Evolutionary conservation across 2,329 filamentous ascomycete species (phyloP), one percentile per base, ranked within the genome.

Genomic region (Gaeumannomyces sp.): DNA sequence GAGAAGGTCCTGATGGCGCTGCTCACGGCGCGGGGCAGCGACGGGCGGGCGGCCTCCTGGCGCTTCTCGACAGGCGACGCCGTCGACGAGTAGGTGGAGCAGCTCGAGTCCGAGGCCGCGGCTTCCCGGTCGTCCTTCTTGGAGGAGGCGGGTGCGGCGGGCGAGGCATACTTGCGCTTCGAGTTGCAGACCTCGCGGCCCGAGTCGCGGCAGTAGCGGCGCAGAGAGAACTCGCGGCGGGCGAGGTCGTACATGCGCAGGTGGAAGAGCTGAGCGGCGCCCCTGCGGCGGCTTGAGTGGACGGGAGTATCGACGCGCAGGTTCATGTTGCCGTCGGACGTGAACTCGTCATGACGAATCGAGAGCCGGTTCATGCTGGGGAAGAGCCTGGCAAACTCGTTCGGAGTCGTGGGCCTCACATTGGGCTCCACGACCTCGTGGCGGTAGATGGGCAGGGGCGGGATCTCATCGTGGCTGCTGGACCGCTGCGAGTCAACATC

Each of bases 271-370:
- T 89, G 85, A 6, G 88, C 91, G n/a, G 61, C 35, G 14, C 29
- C 31, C 71, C 90, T 85, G 70, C 87, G 86, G 68, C 87, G 85
- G 68, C 85, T 85, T 57, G 84, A 84, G 31, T 83, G 82, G 60
- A 91, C 85, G 68, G 90, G 81, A 7, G 92, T 94, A 74, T 97
- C 93, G 66, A 98, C 83, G 38, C 93, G 89, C 65, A 99, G 83
- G 74, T 98, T 98, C 92, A 97, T 96, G 80, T 97, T 97, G 50
- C 94, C 94, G 74, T 99, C 94, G 4, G 89, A 78, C 0, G 93
- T 95, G 61, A 91, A 87, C 76, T 97, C 92, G 74, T 98, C 95
- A 74, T 98, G 94, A 33, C 90, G 87, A 72, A 99, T 92, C 50
- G 86, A 86, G 63, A 98, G 79, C 65, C 91, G 86, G 74, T 92